Conservation (phyloP, 2,329 filamentous ascomycete species). For the Cladobotryum mycophilum region DNA sequence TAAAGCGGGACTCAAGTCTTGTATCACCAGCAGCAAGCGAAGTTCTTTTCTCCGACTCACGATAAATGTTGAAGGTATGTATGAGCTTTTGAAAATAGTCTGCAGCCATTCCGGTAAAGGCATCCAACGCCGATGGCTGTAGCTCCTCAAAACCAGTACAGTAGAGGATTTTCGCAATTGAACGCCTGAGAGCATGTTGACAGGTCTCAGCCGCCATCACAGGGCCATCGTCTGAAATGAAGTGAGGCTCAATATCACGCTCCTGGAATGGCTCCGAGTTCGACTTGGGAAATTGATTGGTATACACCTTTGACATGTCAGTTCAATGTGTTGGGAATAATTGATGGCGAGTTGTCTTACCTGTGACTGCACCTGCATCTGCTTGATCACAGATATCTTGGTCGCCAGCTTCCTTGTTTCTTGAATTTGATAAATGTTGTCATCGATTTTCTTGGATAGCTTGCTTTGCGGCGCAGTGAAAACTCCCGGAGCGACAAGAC, state of each 20-base stretch:
- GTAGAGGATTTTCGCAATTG: slow-evolving; percentile 91
- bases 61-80: slow-evolving; percentile 72
- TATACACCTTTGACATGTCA: slow-evolving; percentile 62
- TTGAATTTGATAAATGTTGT: slow-evolving; percentile 91
- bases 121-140: slow-evolving; percentile 87
- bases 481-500: slow-evolving; percentile 64
- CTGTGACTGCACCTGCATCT: slow-evolving; percentile 98
- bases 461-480: slow-evolving; percentile 71
- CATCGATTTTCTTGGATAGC: slow-evolving; percentile 73
- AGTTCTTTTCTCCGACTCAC: slow-evolving; percentile 72
- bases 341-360: slow-evolving; percentile 39
- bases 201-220: slow-evolving; percentile 80
- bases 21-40: slow-evolving; percentile 24
- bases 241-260: slow-evolving; percentile 79
- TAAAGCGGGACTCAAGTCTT: slow-evolving; percentile 60
- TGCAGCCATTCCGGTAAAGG: slow-evolving; percentile 79
- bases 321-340: neutral
- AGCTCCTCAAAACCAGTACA: slow-evolving; percentile 96
- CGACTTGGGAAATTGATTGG: slow-evolving; percentile 97
- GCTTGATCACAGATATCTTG: slow-evolving; percentile 96
- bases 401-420: slow-evolving; percentile 93
- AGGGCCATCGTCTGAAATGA: slow-evolving; percentile 81
- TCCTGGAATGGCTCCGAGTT: slow-evolving; percentile 85
- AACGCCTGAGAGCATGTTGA: slow-evolving; percentile 78
- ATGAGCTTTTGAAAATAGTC: slow-evolving; percentile 86